Conservation (phyloP, 2,329 filamentous ascomycete species). For the Triangularia setosa region DNA sequence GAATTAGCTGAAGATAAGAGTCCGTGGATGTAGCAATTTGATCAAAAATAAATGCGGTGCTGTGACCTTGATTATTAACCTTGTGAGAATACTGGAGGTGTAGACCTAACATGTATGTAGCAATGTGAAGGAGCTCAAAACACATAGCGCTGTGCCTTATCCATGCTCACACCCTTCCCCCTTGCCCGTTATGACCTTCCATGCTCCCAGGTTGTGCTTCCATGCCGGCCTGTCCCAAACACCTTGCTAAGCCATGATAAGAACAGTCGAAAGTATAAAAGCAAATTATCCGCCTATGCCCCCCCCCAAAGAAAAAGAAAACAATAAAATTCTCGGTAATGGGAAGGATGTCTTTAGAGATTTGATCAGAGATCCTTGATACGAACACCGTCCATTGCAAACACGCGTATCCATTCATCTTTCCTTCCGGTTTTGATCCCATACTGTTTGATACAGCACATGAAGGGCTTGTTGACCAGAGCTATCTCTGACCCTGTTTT, state of each 20-base stretch:
- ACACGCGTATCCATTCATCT: slow-evolving; percentile 26
- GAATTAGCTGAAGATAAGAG: too few relatives aligned
- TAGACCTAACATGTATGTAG: too few relatives aligned
- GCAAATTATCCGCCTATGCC: too few relatives aligned
- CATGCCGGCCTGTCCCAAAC: background rate
- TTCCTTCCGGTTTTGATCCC: slow-evolving; percentile 44
- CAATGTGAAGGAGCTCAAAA: too few relatives aligned
- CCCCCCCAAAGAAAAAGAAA: background rate
- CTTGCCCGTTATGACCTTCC: background rate
- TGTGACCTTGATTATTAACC: too few relatives aligned
- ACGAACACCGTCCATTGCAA: slow-evolving; percentile 27
- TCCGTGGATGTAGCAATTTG: too few relatives aligned
- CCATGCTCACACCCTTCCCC: background rate
- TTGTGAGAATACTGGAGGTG: too few relatives aligned
- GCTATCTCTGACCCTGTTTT: slow-evolving; percentile 9
- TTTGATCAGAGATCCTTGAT: slow-evolving; percentile 12
- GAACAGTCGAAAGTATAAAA: too few relatives aligned
- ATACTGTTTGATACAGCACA: slow-evolving; percentile 69
- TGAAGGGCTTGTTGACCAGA: slow-evolving; percentile 57
- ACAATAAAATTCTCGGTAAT: too few relatives aligned
- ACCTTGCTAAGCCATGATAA: background rate
- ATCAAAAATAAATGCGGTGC: too few relatives aligned
- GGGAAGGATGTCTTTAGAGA: too few relatives aligned
- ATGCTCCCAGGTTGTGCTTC: too few relatives aligned
- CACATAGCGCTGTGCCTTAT: background rate